Base-by-base conservation (phyloP, 441 rosid species). In the Erodium trifolium region DNA sequence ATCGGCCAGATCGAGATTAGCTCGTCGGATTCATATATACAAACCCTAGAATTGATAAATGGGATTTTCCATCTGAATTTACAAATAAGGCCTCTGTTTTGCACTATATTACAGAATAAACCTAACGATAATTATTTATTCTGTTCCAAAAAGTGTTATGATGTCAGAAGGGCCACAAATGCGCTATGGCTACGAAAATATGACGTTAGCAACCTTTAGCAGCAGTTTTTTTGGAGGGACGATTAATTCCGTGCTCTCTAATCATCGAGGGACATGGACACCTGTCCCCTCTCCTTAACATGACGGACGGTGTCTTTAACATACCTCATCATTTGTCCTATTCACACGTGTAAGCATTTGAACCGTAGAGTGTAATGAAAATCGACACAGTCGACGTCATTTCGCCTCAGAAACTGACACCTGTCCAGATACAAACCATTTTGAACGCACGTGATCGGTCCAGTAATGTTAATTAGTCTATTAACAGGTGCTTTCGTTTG, bases 41-140 rank as follows among this genome's bases (percentile, higher is more conserved):
- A 71, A 79, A 76, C 78, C 84, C 86, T 80, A 79, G 72, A 64
- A 64, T 8, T 31, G 13, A 12, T 3, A 35, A 13, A 51, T 51
- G 17, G 16, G 57, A 49, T 49, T 49, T 49, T 49, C 57, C 2
- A 0, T 0, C 17, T 13, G 43, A 57, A 67, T 19, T 67, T 57
- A 67, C 66, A 27, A 12, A 59, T 35, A 67, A 59, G 5, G 17
- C 16, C 57, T 0, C 5, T 14, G 57, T 13, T 51, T n/a, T 13
- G 11, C 18, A n/a, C 7, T 13, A 13, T 51, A 51, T 51, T 51
- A 51, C 57, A 51, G 5, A 34, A n/a, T n/a, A 51, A 51, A 14
- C 18, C 57, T 13, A 13, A 3, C 17, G 3, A 51, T 3, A 13
- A 13, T 51, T 13, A 34, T 34, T 34, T 34, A 34, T 34, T 34